Conservation (phyloP, 306 rosid genomes). For the Dalbergia cochinchinensis region DNA sequence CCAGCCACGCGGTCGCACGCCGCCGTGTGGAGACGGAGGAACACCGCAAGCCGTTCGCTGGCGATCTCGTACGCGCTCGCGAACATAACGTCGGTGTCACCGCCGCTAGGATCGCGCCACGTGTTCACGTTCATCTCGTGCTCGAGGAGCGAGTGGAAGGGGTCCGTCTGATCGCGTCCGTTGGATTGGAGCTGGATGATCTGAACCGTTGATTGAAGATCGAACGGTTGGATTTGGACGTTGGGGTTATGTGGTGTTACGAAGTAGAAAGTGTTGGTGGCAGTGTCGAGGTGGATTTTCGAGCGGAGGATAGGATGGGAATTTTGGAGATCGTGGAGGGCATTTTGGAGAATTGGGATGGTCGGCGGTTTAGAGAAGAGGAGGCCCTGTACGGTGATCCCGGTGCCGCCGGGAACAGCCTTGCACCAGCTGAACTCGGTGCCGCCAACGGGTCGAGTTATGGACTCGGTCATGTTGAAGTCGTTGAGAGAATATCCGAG, state of each 20-base stretch:
- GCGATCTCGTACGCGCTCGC: slow-evolving; percentile 58
- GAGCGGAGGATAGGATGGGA: slow-evolving; percentile 91
- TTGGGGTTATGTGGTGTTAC: slow-evolving; percentile 50
- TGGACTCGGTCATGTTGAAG: slow-evolving; percentile 8
- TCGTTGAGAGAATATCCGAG: background rate
- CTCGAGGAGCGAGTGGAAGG: slow-evolving; percentile 74
- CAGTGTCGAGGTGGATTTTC: slow-evolving; percentile 60
- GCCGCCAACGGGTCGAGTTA: slow-evolving; percentile 74
- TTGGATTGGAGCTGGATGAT: slow-evolving; percentile 50
- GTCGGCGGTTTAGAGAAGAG: slow-evolving; percentile 74
- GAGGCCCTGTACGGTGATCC: slow-evolving; percentile 78
- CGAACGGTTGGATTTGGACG: slow-evolving; percentile 70
- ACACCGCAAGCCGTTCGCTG: slow-evolving; percentile 56
- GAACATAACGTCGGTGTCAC: slow-evolving; percentile 55
- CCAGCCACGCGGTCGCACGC: slow-evolving; percentile 79
- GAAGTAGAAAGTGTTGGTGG: slow-evolving; percentile 58
- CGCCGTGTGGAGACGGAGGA: slow-evolving; percentile 78
- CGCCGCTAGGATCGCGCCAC: slow-evolving; percentile 55
- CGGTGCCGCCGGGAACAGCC: slow-evolving; percentile 89
- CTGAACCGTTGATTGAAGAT: slow-evolving; percentile 59
- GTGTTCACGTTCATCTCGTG: slow-evolving; percentile 68
- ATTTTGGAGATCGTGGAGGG: slow-evolving; percentile 70
- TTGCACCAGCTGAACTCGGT: slow-evolving; percentile 95
- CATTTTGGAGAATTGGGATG: slow-evolving; percentile 60
- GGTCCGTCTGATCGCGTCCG: slow-evolving; percentile 32